Percentiles rank a stretch among this genome's conserved stretches.
phyloP scores from a whole-genome alignment of 352 stramenopile genomes.

The Nothophytophthora sp. region DNA sequence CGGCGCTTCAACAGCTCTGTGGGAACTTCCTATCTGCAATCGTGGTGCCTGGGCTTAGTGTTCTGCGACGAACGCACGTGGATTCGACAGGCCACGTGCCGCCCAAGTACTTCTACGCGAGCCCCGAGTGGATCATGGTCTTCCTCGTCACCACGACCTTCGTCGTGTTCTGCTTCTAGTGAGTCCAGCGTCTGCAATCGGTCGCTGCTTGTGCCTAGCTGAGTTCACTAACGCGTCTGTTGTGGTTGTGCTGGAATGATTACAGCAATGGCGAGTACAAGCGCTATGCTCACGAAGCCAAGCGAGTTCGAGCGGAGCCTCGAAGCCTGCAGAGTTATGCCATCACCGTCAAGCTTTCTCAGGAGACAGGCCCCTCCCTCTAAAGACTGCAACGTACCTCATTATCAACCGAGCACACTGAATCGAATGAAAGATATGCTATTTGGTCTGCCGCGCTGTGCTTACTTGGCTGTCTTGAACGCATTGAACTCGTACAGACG shows the following conservation, averaged over 20 bases:
- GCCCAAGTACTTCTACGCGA: slow-evolving; percentile 43
- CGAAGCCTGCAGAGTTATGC: too few relatives aligned
- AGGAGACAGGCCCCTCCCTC: neutral
- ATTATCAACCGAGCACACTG: neutral
- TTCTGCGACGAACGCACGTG: slow-evolving; percentile 35
- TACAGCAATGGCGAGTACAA: slow-evolving; percentile 60
- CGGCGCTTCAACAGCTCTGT: slow-evolving; percentile 74
- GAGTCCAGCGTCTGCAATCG: too few relatives aligned
- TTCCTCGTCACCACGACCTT: slow-evolving; percentile 42
- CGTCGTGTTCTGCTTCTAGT: slow-evolving; percentile 59
- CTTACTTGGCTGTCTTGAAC: slow-evolving; percentile 1
- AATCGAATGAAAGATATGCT: neutral
- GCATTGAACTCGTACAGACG: slow-evolving; percentile 39
- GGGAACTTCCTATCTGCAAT: slow-evolving; percentile 77
- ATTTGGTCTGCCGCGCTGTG: neutral
- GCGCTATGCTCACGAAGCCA: slow-evolving; percentile 39
- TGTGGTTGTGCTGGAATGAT: neutral
- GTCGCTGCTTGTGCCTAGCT: too few relatives aligned
- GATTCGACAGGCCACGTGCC: slow-evolving; percentile 32
- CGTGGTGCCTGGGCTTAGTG: slow-evolving; percentile 51
- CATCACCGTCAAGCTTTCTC: neutral
- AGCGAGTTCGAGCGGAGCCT: neutral
- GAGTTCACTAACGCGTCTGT: too few relatives aligned
- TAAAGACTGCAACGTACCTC: too few relatives aligned
- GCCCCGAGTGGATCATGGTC: slow-evolving; percentile 55